A percentile compares a stretch with the other conserved stretches of the same genome.
These are phyloP conservation scores for Penicillium parvum DNA, from an alignment of 495 filamentous ascomycete genomes.

Conservation along the genomic window DNA sequence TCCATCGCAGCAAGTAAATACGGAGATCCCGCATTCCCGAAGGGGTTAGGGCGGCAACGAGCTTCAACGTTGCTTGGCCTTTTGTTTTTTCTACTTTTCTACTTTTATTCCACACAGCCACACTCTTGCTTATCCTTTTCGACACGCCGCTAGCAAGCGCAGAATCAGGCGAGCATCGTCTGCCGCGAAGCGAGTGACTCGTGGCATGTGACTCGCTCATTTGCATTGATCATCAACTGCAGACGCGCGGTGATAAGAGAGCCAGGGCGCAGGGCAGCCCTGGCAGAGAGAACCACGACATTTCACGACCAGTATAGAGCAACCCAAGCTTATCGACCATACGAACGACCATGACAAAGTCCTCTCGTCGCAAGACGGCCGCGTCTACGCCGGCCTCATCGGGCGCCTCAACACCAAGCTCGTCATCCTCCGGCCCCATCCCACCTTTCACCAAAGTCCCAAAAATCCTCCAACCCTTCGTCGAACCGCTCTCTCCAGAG, in stretches of 20 bases:
- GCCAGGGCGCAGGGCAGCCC: slow-evolving; percentile 1
- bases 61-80: neutral
- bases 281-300: neutral
- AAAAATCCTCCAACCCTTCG: slow-evolving; percentile 53
- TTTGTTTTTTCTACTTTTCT: neutral
- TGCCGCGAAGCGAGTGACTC: slow-evolving; percentile 9
- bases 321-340: slow-evolving; percentile 1
- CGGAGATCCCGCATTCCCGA: slow-evolving; percentile 24
- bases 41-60: slow-evolving; percentile 15
- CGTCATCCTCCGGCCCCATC: slow-evolving; percentile 38
- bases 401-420: slow-evolving; percentile 36
- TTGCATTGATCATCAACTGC: slow-evolving; percentile 19
- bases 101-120: neutral
- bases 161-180: slow-evolving; percentile 10
- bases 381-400: slow-evolving; percentile 27
- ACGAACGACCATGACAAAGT: slow-evolving; percentile 36
- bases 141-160: neutral
- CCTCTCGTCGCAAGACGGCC: slow-evolving; percentile 32
- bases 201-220: slow-evolving; percentile 35
- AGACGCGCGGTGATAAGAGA: slow-evolving; percentile 10
- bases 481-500: slow-evolving; percentile 52
- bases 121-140: neutral
- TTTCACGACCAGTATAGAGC: neutral
- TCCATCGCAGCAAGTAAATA: too few species aligned
- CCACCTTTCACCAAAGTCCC: slow-evolving; percentile 63